Conservation (phyloP, 768 basidiomycete species). For the Pisolithus orientalis region DNA sequence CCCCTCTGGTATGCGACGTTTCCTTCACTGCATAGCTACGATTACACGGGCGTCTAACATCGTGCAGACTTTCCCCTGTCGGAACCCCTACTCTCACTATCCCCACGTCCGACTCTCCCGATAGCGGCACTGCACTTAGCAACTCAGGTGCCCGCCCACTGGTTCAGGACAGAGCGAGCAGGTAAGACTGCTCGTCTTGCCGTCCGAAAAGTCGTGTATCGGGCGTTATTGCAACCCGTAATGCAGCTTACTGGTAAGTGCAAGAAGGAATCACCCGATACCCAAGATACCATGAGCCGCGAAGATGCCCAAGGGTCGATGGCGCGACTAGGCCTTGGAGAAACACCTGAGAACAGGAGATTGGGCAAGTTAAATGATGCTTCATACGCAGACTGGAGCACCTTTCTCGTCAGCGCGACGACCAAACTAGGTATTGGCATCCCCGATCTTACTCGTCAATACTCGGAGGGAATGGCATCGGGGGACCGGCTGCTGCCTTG, state of each 20-base stretch:
- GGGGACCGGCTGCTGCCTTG: neutral
- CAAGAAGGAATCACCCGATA: neutral
- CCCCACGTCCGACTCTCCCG: constrained; percentile 15
- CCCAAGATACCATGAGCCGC: neutral
- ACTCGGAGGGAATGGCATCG: constrained; percentile 5
- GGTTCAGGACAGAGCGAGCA: constrained; percentile 38
- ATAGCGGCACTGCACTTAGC: constrained; percentile 59
- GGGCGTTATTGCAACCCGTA: constrained; percentile 49
- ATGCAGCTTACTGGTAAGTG: constrained; percentile 8
- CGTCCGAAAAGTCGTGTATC: constrained; percentile 64
- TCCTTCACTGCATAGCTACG: neutral
- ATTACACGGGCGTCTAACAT: constrained; percentile 1
- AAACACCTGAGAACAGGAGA: constrained; percentile 36
- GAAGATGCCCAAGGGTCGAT: neutral
- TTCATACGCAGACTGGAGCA: constrained; percentile 44
- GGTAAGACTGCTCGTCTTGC: constrained; percentile 40
- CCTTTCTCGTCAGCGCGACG: constrained; percentile 36
- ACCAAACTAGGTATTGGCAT: constrained; percentile 21
- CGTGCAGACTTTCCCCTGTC: constrained; percentile 53
- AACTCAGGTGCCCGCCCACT: constrained; percentile 60
- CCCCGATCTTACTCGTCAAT: constrained; percentile 3
- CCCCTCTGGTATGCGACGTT: constrained; percentile 32
- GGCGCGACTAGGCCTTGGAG: constrained; percentile 28
- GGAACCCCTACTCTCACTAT: constrained; percentile 12
- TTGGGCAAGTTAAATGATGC: constrained; percentile 48